phyloP scores from a whole-genome alignment of 2,329 filamentous ascomycete species.

The Aspergillus novofumigatus region DNA sequence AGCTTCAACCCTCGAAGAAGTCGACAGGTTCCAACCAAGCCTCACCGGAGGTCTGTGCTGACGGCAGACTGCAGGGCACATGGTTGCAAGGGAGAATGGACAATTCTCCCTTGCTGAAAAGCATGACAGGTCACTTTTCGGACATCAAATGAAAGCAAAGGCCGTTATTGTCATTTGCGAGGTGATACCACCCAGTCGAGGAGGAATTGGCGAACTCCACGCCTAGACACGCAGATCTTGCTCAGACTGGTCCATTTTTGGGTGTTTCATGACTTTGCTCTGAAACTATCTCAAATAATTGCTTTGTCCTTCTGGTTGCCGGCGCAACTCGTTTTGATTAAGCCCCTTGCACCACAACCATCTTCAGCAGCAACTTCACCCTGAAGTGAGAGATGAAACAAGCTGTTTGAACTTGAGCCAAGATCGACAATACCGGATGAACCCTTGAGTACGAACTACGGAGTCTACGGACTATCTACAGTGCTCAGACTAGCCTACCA shows the following conservation, averaged over 20 bases:
- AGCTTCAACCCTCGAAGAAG: neutral
- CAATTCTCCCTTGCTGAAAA: neutral
- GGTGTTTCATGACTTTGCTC: neutral
- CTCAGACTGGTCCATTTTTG: neutral
- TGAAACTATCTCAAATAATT: neutral
- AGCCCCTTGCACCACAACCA: neutral
- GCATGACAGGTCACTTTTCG: neutral
- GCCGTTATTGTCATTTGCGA: neutral
- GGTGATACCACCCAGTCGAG: neutral
- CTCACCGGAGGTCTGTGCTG: neutral
- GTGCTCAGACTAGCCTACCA: neutral
- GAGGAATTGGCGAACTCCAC: neutral
- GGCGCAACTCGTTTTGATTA: constrained; percentile 3
- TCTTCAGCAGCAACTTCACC: neutral
- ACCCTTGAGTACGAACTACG: neutral
- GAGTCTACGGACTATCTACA: neutral
- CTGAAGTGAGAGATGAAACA: neutral
- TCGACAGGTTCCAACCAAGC: neutral
- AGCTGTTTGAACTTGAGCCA: neutral
- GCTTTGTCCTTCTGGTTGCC: constrained; percentile 5
- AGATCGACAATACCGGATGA: neutral
- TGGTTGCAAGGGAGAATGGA: neutral
- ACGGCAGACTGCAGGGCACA: neutral
- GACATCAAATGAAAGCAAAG: neutral
- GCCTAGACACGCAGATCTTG: neutral